Evolutionary conservation across 2,329 filamentous ascomycete genomes (phyloP), one percentile per base, ranked within the genome.

Genomic region (Neopestalotiopsis sp.): DNA sequence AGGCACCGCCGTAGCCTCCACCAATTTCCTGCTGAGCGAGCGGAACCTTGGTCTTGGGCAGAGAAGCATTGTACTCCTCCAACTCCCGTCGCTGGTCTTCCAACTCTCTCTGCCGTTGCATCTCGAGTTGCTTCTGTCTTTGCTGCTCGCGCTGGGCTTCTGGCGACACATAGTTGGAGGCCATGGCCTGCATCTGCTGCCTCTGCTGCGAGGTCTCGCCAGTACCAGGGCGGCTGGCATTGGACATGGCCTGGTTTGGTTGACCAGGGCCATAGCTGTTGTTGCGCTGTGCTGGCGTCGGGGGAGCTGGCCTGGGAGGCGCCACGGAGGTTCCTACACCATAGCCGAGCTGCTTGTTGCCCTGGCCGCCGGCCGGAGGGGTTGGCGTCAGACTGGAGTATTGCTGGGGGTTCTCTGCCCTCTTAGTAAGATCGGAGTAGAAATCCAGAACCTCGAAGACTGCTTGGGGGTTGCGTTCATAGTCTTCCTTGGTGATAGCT

Each of bases 401-500:
- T 74, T 89, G 86, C 72, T 89, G 86, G 10, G 91, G 91, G 76
- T 94, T 90, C 68, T 94, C 90, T 65, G 89, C 87, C 71, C 91
- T 86, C 83, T 94, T 94, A 71, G 92, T 91, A 62, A 95, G 91
- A 79, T 94, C 92, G 1, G 92, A 94, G 82, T 95, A 95, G 82
- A 95, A 95, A 78, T 95, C 92, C 20, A 95, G 84, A 59, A 94
- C 93, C 78, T 95, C 93, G 67, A 94, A 91, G 32, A 90, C 92
- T 69, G 90, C 94, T 83, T 95, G 92, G 4, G 96, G 96, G 77
- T 99, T 98, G 78, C 96, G 95, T 82, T 97, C 94, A 81, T 98
- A 98, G 79, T 99, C 96, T 77, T 99, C 96, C 82, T 98, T 97
- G 69, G 96, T 98, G 77, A 99, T 96, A 69, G 96, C 96, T 2